Evolutionary conservation across 306 rosid genomes (phyloP).

Genomic region (Alnus rubra): DNA sequence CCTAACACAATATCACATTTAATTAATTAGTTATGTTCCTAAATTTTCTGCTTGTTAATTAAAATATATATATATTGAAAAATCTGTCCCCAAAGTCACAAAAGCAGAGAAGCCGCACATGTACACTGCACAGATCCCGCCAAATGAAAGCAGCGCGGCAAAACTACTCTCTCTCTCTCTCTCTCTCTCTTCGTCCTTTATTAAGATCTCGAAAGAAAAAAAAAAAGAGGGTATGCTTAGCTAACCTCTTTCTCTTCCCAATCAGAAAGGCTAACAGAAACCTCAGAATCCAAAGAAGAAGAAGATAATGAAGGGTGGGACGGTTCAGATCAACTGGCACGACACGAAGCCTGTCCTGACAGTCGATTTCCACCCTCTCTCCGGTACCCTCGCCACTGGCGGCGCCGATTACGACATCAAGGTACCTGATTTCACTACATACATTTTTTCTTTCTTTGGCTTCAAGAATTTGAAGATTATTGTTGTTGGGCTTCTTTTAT

Average conservation of each 20-base stretch:
- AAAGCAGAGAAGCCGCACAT: too few relatives aligned
- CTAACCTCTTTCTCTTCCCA: background rate
- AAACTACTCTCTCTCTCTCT: background rate
- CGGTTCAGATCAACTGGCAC: slow-evolving; percentile 92
- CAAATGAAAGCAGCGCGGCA: slow-evolving; percentile 9
- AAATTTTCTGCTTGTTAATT: too few relatives aligned
- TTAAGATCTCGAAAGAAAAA: too few relatives aligned
- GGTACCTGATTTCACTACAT: slow-evolving; percentile 38
- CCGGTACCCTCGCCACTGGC: slow-evolving; percentile 83
- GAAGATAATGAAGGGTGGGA: slow-evolving; percentile 74
- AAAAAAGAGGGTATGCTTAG: background rate
- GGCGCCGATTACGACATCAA: slow-evolving; percentile 98
- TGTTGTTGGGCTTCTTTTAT: background rate
- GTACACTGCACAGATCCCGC: background rate
- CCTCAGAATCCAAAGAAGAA: background rate
- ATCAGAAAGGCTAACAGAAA: background rate
- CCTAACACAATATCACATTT: too few relatives aligned
- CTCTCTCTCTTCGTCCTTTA: background rate
- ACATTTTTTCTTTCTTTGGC: background rate
- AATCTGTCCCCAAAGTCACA: too few relatives aligned
- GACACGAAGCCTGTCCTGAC: slow-evolving; percentile 74
- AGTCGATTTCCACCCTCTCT: slow-evolving; percentile 77
- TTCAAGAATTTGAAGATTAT: background rate
- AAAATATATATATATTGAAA: too few relatives aligned
- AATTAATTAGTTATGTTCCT: too few relatives aligned